Evolutionary conservation across 2,329 filamentous ascomycete genomes (phyloP), one percentile per base, ranked within the genome.

Genomic region (Neofusicoccum kwambonambiense): DNA sequence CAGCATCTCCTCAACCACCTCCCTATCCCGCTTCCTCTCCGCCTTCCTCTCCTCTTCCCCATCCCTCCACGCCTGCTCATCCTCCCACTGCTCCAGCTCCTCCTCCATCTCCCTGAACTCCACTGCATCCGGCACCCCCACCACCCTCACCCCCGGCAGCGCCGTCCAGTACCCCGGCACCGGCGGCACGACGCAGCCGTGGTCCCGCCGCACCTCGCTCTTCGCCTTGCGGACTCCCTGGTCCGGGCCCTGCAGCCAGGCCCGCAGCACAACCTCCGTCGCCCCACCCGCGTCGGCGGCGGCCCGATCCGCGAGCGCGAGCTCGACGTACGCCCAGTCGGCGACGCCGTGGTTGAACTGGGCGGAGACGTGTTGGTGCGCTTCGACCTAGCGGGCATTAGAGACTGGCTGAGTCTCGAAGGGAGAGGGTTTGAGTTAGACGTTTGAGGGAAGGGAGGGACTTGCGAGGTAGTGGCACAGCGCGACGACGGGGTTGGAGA

Each of bases 401-500:
- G 27, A 31, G 1, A 7, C 4, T 7, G 27, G 27, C 27, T 31
- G 27, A 7, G 4, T 31, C 27, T 31, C 27, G 1, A 31, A 31
- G 5, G 6, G 27, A 31, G 27, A 31, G 27, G 27, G 27, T 31
- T 5, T 31, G 27, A 7, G 4, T 31, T 7, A 7, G 27, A 31
- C 4, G 1, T 5, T 4, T 31, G 27, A 31, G 47, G 12, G 39
- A 8, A 12, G 54, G 34, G 11, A 12, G 11, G 27, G 35, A 13
- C 58, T 27, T 62, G 51, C 58, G 17, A 62, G 22, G 35, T 62
- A 62, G 31, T 62, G 58, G 35, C 19, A 27, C 19, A 51, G 35
- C n/a, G 58, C 58, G 3, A 51, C 9, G 45, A 37, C 44, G 8
- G 58, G 47, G 35, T 50, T 15, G 19, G 45, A 11, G 58, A 62